Evolutionary conservation across 129 eudicot genomes (phyloP).

Genomic region (Saposhnikovia divaricata): DNA sequence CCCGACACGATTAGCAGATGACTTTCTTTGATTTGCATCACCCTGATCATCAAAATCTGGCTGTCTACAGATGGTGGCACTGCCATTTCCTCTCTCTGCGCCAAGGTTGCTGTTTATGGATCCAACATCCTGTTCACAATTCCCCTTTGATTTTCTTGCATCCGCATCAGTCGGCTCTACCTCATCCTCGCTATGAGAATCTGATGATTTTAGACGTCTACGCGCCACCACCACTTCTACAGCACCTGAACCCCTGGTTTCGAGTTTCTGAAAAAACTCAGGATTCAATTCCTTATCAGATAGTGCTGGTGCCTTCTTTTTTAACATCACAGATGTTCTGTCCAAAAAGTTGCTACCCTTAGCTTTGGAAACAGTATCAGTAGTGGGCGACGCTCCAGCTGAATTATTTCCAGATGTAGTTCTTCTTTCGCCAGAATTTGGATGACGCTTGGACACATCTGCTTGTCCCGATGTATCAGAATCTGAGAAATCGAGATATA

Average conservation of each 20-base stretch:
- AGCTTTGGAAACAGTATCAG: conserved; percentile 28
- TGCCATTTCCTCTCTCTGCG: conserved; percentile 33
- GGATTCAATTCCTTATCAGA: conserved; percentile 80
- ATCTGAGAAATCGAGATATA: conserved; percentile 28
- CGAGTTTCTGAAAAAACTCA: conserved; percentile 88
- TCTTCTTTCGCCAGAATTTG: conserved; percentile 36
- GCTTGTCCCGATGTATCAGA: conserved; percentile 46
- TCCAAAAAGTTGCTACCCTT: conserved; percentile 53
- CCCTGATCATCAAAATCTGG: conserved; percentile 46
- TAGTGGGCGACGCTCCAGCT: conserved; percentile 29
- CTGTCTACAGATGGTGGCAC: conserved; percentile 35
- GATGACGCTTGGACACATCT: conserved; percentile 28
- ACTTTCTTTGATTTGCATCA: conserved; percentile 39
- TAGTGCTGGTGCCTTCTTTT: conserved; percentile 72
- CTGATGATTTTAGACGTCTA: conserved; percentile 49
- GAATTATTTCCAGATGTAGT: conserved; percentile 31
- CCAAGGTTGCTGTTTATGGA: conserved; percentile 27
- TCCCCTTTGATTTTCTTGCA: conserved; percentile 26
- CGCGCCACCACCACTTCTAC: conserved; percentile 95
- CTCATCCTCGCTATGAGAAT: conserved; percentile 40
- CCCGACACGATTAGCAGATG: conserved; percentile 18
- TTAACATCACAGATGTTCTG: conserved; percentile 63
- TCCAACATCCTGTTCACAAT: conserved; percentile 28
- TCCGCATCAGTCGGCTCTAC: conserved; percentile 30
- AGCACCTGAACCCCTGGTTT: conserved; percentile 59